These are phyloP conservation scores for Lodderomyces jiufengensis DNA, from an alignment of 1,139 yeast species.

Conservation along the genomic window DNA sequence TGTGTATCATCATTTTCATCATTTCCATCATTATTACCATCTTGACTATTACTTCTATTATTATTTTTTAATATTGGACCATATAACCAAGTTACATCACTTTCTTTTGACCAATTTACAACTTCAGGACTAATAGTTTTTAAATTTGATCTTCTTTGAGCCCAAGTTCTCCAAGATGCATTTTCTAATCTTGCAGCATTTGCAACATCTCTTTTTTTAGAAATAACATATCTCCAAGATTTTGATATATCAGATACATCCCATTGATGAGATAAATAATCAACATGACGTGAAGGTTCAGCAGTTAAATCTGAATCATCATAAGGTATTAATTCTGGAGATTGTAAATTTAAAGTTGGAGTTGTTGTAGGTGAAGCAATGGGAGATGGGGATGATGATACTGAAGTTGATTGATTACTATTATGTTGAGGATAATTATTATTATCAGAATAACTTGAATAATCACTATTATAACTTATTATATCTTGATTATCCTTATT, in stretches of 20 bases:
- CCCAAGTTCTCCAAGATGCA: conserved; percentile 88
- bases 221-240: conserved; percentile 90
- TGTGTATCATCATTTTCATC: conserved; percentile 15
- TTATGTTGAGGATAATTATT: not conserved
- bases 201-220: conserved; percentile 73
- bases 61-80: conserved; percentile 66
- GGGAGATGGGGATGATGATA: conserved; percentile 15
- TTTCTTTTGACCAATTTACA: conserved; percentile 77
- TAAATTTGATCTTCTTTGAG: conserved; percentile 64
- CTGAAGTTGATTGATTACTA: conserved; percentile 6
- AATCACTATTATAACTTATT: conserved; percentile 1
- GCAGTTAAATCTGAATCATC: conserved; percentile 81
- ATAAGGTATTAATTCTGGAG: conserved; percentile 54
- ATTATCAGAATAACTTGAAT: not conserved
- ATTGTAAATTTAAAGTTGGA: conserved; percentile 14
- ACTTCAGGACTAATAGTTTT: conserved; percentile 69
- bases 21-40: conserved; percentile 9
- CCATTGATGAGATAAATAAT: conserved; percentile 93
- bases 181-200: conserved; percentile 67
- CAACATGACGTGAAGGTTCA: conserved; percentile 89
- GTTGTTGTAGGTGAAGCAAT: conserved; percentile 10
- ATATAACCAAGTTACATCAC: conserved; percentile 79
- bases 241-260: conserved; percentile 88
- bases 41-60: conserved; percentile 18
- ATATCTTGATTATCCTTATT: not conserved